Evolutionary conservation across 2,329 filamentous ascomycete genomes (phyloP).

Genomic region (Keithomyces neogunnii): DNA sequence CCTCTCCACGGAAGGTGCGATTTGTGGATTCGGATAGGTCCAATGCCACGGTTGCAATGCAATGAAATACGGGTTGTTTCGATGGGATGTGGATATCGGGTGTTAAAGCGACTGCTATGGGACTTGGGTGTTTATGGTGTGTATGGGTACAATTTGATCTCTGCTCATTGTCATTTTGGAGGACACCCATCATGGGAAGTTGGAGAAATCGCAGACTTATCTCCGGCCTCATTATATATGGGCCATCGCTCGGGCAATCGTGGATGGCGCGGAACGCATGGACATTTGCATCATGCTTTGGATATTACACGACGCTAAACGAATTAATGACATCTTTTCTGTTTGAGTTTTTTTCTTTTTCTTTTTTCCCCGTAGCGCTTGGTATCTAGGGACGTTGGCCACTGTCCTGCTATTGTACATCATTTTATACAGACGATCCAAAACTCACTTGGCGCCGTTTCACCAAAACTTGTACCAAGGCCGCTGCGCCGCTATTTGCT

Average conservation of each 20-base stretch:
- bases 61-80: conserved; percentile 11
- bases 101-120: background rate
- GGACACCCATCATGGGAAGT: background rate
- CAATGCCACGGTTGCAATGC: conserved; percentile 21
- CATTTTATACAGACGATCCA: conserved; percentile 1
- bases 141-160: background rate
- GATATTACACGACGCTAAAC: background rate
- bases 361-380: background rate
- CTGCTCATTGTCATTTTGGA: background rate
- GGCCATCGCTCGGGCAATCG: too few species aligned
- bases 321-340: background rate
- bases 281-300: background rate
- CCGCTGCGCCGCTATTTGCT: conserved; percentile 26
- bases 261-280: background rate
- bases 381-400: background rate
- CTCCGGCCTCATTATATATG: background rate
- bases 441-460: conserved; percentile 5
- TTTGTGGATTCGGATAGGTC: conserved; percentile 31
- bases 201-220: background rate
- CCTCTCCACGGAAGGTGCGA: conserved; percentile 26
- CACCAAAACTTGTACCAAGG: conserved; percentile 53
- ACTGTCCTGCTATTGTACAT: background rate
- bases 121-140: background rate
- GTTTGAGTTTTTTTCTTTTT: background rate
- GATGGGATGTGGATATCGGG: background rate